Base-by-base conservation (phyloP, 305 asterid genomes). In the Solanum hybrid region DNA sequence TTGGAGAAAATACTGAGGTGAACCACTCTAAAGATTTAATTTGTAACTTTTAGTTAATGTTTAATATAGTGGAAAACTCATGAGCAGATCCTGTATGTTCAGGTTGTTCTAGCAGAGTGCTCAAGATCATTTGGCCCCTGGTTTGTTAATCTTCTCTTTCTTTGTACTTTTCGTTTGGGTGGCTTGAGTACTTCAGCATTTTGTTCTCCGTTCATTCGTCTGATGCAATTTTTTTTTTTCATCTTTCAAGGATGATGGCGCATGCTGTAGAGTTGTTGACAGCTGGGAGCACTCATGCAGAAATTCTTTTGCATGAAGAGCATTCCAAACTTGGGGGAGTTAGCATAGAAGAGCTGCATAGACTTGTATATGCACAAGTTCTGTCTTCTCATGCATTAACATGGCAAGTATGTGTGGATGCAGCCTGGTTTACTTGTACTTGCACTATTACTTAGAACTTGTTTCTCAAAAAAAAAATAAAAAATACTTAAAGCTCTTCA, bases 91-190 rank as follows among this genome's bases (percentile, higher is more conserved):
- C 42, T 86, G 56, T 89, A 90, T 78, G 35, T 94, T 91, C 94
- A 97, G 99, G 98, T 96, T 90, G 95, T 97, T 90, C 92, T 97
- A 85, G 98, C 98, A 32, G 99, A 95, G 92, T 97, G 99, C 94
- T 95, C 98, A 88, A 95, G 96, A 93, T 97, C 99, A 89, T 96
- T 95, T 93, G 99, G 98, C 82, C 97, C 98, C 91, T 97, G 99
- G 99, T 97, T 56, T 60, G 88, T 85, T 56, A 32, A 32, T 4
- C 46, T 85, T 56, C 88, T 85, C 5, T 84, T 22, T 32, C 88
- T 60, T 27, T 60, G 77, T 32, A 22, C 16, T 32, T 56, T 60
- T 32, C 35, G 4, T 60, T 56, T 56, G 51, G 31, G 5, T 85
- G 51, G 85, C 10, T 89, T 42, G 71, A 73, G 34, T 88, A 32